A percentile compares a stretch with the other conserved stretches of the same genome.
Conservation (phyloP, 2,329 filamentous ascomycete species). For the Berkeleyomyces basicola region DNA sequence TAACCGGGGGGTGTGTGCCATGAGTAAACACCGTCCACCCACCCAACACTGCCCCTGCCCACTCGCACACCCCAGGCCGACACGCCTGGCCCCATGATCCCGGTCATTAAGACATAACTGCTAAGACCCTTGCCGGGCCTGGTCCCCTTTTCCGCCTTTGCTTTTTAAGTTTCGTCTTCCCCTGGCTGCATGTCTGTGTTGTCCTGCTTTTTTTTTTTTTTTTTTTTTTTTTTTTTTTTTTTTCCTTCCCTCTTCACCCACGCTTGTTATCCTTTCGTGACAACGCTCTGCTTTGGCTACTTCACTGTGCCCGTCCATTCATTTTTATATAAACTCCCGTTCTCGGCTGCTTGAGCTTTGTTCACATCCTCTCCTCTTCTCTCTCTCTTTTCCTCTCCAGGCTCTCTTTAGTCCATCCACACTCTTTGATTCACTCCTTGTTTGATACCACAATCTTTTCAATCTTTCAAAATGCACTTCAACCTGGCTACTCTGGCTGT, state of each 20-base stretch:
- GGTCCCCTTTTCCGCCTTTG: neutral
- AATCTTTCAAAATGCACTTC: constrained; percentile 12
- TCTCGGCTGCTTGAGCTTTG: neutral
- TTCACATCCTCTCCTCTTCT: neutral
- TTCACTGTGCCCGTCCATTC: constrained; percentile 9
- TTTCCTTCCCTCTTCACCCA: neutral
- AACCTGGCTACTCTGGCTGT: constrained; percentile 11
- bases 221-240: constrained; percentile 5
- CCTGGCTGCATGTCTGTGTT: constrained; percentile 8
- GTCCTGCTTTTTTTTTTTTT: constrained; percentile 3
- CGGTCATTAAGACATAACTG: neutral
- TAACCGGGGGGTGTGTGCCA: too few relatives aligned
- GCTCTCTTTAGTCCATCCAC: neutral
- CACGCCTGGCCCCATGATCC: neutral
- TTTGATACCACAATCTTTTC: constrained; percentile 2
- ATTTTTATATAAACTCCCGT: constrained; percentile 8
- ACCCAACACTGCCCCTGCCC: neutral
- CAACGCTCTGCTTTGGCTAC: neutral
- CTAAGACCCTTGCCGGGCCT: neutral
- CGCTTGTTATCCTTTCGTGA: neutral
- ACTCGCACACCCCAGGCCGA: neutral
- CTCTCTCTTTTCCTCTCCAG: neutral
- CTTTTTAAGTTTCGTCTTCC: constrained; percentile 11
- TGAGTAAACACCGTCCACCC: neutral
- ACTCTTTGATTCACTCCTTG: constrained; percentile 9